A percentile compares a stretch with the other conserved stretches of the same genome.
Evolutionary conservation across 768 basidiomycete genomes (phyloP).

Genomic region (Postia placenta): DNA sequence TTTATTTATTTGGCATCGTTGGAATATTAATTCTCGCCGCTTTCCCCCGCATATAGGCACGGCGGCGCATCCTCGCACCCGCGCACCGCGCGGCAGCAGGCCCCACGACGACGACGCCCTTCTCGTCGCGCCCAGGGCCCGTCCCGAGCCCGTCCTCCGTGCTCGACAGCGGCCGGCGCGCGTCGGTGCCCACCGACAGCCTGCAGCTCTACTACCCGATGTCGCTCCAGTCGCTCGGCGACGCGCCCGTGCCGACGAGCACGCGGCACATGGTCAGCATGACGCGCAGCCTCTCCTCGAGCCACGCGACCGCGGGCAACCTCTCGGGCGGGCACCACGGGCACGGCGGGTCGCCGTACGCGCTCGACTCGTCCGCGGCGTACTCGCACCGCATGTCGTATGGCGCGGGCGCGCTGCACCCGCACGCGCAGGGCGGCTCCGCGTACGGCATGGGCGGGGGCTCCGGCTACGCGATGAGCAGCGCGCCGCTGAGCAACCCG

Average conservation of each 20-base stretch:
- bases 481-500: not conserved
- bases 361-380: slow-evolving; percentile 15
- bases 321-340: slow-evolving; percentile 9
- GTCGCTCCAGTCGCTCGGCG: slow-evolving; percentile 53
- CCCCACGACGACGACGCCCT: slow-evolving; percentile 75
- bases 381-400: slow-evolving; percentile 7
- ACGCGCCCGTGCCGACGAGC: slow-evolving; percentile 9
- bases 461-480: slow-evolving; percentile 7
- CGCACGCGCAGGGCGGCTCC: slow-evolving; percentile 12
- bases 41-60: slow-evolving; percentile 41
- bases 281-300: slow-evolving; percentile 19
- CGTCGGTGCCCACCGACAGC: slow-evolving; percentile 65
- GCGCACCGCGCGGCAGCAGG: slow-evolving; percentile 71
- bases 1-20: slow-evolving; percentile 21
- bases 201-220: slow-evolving; percentile 76
- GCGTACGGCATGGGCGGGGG: slow-evolving; percentile 4
- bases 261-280: slow-evolving; percentile 25
- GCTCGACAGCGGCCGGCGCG: slow-evolving; percentile 42
- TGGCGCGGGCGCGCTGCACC: slow-evolving; percentile 11
- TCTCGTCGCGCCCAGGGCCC: slow-evolving; percentile 40
- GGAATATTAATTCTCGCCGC: slow-evolving; percentile 1
- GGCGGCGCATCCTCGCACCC: slow-evolving; percentile 77
- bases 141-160: slow-evolving; percentile 15
- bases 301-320: slow-evolving; percentile 19
- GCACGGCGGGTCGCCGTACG: slow-evolving; percentile 11